Base-by-base conservation (phyloP, 129 eudicot genomes). In the Logfia minima region DNA sequence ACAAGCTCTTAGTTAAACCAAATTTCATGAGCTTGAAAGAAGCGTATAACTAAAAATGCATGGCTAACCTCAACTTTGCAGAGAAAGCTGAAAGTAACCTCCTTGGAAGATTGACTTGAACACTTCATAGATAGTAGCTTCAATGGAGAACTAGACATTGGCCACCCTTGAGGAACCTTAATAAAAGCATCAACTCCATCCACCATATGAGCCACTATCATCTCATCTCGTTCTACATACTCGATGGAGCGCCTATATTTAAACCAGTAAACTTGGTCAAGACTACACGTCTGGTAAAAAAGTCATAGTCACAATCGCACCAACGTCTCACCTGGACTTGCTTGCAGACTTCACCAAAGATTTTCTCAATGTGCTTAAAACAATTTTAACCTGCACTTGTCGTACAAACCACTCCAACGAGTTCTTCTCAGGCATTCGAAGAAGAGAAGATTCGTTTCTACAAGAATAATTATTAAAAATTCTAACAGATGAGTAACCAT, bases 171-270 rank as follows among this genome's bases (percentile, higher is more conserved):
- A 71, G 97, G 55, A 55, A 85, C 71, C 83, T 91, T 91, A 70
- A 94, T 83, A 80, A 82, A 87, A 75, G 97, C 98, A 84, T 89
- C 96, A 70, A 94, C 79, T 76, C 92, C 98, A 56, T 92, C 96
- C 66, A 85, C 86, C 86, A 89, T 75, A 79, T 91, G 97, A 79
- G 89, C 98, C 63, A 94, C 75, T 66, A 94, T 82, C 56, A 66
- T 81, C 86, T 89, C 97, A 71, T 94, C 98, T 78, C 77, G 86
- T 43, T 94, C 97, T 32, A 89, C n/a, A 73, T 94, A 90, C 82
- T 94, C 97, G 37, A 93, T 70, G 52, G 87, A 87, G 77, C 87
- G 86, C 89, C 98, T 93, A 75, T 72, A 74, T 61, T 29, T 43
- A 67, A 60, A 79, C 78, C 31, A 79, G 58, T 63, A 51, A 14